phyloP scores from a whole-genome alignment of 768 basidiomycete species.

The Rhizopogon vesiculosus region DNA sequence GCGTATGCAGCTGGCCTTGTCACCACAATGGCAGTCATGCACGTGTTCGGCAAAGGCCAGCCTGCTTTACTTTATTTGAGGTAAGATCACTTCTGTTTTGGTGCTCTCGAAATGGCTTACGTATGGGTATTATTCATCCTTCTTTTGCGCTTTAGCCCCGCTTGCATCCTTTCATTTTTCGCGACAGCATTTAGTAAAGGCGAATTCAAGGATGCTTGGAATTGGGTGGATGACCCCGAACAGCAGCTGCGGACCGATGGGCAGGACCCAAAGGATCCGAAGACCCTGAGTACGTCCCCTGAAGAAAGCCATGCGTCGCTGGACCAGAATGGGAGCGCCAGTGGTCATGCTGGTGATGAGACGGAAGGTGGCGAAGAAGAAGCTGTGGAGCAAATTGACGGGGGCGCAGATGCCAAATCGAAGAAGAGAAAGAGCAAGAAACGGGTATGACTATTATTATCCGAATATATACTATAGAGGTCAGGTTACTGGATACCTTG shows the following conservation, averaged over 20 bases:
- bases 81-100: slow-evolving; percentile 32
- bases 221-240: slow-evolving; percentile 57
- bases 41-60: slow-evolving; percentile 69
- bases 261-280: slow-evolving; percentile 10
- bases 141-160: slow-evolving; percentile 44
- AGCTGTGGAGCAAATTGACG: slow-evolving; percentile 1
- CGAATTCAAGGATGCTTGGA: slow-evolving; percentile 68
- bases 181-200: slow-evolving; percentile 55
- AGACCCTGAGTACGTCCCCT: slow-evolving; percentile 9
- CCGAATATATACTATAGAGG: neutral
- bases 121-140: neutral
- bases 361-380: slow-evolving; percentile 10
- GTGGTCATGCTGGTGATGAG: slow-evolving; percentile 4
- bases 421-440: slow-evolving; percentile 19
- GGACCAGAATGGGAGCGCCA: slow-evolving; percentile 11
- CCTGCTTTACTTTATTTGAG: slow-evolving; percentile 92
- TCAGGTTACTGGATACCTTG: neutral
- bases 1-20: slow-evolving; percentile 74
- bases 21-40: slow-evolving; percentile 84
- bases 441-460: neutral
- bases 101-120: neutral
- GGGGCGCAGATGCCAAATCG: slow-evolving; percentile 1
- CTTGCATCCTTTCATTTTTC: slow-evolving; percentile 69
- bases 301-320: slow-evolving; percentile 14
- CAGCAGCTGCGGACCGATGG: slow-evolving; percentile 4